Evolutionary conservation across 2,329 filamentous ascomycete species (phyloP), one percentile per base, ranked within the genome.

Genomic region (Talaromyces sp.): DNA sequence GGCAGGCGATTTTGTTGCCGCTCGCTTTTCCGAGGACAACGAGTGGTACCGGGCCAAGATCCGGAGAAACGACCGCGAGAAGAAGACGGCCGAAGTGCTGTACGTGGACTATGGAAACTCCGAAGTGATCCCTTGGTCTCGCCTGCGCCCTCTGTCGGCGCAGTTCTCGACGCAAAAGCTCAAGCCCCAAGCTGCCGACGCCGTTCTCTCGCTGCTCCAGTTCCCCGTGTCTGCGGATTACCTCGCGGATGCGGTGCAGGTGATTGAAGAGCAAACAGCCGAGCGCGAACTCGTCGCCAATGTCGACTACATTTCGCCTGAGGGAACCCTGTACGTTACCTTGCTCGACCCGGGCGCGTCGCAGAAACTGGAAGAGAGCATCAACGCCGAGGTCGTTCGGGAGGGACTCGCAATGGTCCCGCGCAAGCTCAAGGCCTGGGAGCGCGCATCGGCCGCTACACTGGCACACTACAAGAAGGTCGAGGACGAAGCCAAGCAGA

Each of bases 91-190:
- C 27, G 95, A 99, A 76, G 89, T 99, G 28, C 80, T 96, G 53
- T 99, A 96, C 78, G 86, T 99, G 65, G 95, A 99, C 80, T 99
- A 96, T 76, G 95, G 95, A 69, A 99, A 99, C 83, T 89, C 86
- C 60, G 95, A 99, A 78, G 89, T 88, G 72, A 82, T 96, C 61
- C 85, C 93, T 0, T 99, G 93, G 92, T 84, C 87, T 27, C 84
- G 85, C 67, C 86, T 99, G 51, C 90, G 95, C 30, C 83, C 92
- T n/a, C 84, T 99, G 55, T 85, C 88, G 57, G 87, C 91, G 72
- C 88, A 93, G 69, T 99, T 98, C 81, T 85, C 86, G 49, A 80
- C 85, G 4, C 86, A 92, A 74, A 93, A 90, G 76, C 86, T 99
- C 63, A 93, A 90, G 77, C 81, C 91, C 0, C 95, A 98, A 79